A percentile compares a stretch with the other conserved stretches of the same genome.
Evolutionary conservation across 768 basidiomycete species (phyloP).

Genomic region (Tubosaeta sp.): DNA sequence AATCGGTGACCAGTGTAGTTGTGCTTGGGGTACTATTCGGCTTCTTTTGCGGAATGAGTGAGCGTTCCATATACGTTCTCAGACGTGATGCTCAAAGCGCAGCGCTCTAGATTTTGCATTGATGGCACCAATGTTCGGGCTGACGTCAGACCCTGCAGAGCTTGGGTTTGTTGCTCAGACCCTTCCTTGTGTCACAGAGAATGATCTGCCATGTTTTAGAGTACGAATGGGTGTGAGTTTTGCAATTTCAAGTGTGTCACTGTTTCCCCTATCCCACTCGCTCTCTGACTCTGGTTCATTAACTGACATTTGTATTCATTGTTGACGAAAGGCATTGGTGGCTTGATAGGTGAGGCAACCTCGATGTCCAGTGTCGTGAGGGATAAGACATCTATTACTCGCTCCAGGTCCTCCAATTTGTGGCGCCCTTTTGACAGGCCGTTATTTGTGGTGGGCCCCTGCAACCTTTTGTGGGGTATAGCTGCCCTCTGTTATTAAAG

Average conservation of each 20-base stretch:
- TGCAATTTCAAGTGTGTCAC: slow-evolving; percentile 35
- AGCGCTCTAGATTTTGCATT: slow-evolving; percentile 30
- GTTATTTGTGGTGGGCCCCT: too few species aligned
- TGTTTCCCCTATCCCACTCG: too few species aligned
- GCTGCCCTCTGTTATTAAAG: too few species aligned
- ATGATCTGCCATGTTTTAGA: slow-evolving; percentile 11
- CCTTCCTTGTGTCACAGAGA: slow-evolving; percentile 7
- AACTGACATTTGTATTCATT: too few species aligned
- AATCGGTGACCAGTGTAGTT: slow-evolving; percentile 34
- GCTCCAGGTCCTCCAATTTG: too few species aligned
- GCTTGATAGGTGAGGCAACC: too few species aligned
- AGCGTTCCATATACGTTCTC: not conserved
- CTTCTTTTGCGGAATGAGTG: slow-evolving; percentile 43
- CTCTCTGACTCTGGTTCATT: too few species aligned
- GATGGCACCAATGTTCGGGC: slow-evolving; percentile 41
- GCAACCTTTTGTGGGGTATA: too few species aligned
- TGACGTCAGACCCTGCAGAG: slow-evolving; percentile 45
- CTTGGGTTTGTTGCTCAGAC: slow-evolving; percentile 36
- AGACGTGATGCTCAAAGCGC: not conserved
- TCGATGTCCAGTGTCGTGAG: too few species aligned
- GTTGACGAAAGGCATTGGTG: too few species aligned
- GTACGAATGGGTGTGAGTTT: slow-evolving; percentile 46
- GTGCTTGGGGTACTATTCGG: slow-evolving; percentile 45
- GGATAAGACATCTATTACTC: too few species aligned
- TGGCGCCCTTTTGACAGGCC: too few species aligned